Evolutionary conservation across 2,329 filamentous ascomycete species (phyloP).

Genomic region (Fusarium mangiferae): DNA sequence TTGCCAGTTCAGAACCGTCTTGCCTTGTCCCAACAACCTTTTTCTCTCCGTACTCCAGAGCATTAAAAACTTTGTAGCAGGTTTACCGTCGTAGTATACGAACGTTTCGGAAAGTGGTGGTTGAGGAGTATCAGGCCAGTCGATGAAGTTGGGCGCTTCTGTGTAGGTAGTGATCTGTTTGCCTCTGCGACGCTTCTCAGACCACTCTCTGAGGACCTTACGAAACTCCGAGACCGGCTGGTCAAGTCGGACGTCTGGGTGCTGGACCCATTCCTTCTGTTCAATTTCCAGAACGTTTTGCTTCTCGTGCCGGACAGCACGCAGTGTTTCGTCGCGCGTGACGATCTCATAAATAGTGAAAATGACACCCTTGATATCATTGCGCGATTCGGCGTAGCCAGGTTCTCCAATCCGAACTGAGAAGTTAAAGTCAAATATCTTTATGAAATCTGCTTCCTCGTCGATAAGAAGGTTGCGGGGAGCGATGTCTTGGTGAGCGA

Average conservation of each 20-base stretch:
- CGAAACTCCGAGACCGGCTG: conserved; percentile 45
- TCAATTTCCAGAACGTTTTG: conserved; percentile 37
- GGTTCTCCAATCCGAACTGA: conserved; percentile 36
- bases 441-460: conserved; percentile 45
- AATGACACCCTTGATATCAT: conserved; percentile 50
- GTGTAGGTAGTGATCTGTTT: conserved; percentile 18
- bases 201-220: conserved; percentile 43
- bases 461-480: conserved; percentile 53
- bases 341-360: conserved; percentile 54
- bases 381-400: conserved; percentile 28
- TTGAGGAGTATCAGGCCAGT: conserved; percentile 36
- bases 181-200: conserved; percentile 2
- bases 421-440: conserved; percentile 52
- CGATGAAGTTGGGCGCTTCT: conserved; percentile 35
- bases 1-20: conserved; percentile 29
- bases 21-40: background rate
- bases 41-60: background rate
- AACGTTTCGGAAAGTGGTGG: background rate
- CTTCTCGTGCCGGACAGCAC: conserved; percentile 39
- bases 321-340: conserved; percentile 44
- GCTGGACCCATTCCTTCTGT: conserved; percentile 45
- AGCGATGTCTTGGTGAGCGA: conserved; percentile 54
- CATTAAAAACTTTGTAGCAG: background rate
- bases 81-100: background rate
- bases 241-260: conserved; percentile 48